Conservation (phyloP, 2,329 filamentous ascomycete genomes). For the Claviceps africana region DNA sequence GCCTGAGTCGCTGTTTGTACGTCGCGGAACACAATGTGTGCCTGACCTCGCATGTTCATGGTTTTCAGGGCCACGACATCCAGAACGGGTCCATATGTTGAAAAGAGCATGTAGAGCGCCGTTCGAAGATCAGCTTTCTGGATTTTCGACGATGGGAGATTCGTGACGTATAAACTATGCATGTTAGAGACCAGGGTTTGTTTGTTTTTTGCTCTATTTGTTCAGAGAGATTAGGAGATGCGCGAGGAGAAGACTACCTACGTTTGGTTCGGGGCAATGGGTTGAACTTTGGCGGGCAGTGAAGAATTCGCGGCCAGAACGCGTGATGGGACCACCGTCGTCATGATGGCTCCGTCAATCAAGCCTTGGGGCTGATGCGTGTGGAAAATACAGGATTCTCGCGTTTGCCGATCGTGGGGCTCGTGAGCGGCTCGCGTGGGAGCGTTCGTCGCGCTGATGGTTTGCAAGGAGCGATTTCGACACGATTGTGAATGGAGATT, state of each 20-base stretch:
- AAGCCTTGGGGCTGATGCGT: neutral
- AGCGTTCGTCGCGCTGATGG: neutral
- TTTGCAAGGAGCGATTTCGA: neutral
- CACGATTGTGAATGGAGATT: slow-evolving; percentile 2
- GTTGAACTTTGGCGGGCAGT: slow-evolving; percentile 35
- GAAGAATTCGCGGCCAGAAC: slow-evolving; percentile 27
- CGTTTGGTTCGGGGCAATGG: slow-evolving; percentile 61
- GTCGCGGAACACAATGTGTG: slow-evolving; percentile 83
- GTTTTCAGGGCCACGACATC: slow-evolving; percentile 87
- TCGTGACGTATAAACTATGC: slow-evolving; percentile 69
- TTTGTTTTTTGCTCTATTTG: neutral
- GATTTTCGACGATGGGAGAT: slow-evolving; percentile 74
- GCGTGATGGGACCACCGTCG: slow-evolving; percentile 25
- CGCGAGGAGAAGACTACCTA: slow-evolving; percentile 25
- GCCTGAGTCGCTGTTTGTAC: slow-evolving; percentile 85
- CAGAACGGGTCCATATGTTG: slow-evolving; percentile 81
- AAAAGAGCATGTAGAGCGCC: slow-evolving; percentile 83
- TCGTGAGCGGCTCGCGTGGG: neutral
- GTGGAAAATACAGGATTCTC: neutral
- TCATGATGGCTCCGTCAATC: slow-evolving; percentile 15
- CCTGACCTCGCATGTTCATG: slow-evolving; percentile 86
- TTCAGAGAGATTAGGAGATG: neutral
- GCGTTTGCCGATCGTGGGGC: neutral
- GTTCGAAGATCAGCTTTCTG: slow-evolving; percentile 78
- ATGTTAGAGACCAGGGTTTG: slow-evolving; percentile 3